Evolutionary conservation across 345 rosid species (phyloP).

Genomic region (Brassica juncea): DNA sequence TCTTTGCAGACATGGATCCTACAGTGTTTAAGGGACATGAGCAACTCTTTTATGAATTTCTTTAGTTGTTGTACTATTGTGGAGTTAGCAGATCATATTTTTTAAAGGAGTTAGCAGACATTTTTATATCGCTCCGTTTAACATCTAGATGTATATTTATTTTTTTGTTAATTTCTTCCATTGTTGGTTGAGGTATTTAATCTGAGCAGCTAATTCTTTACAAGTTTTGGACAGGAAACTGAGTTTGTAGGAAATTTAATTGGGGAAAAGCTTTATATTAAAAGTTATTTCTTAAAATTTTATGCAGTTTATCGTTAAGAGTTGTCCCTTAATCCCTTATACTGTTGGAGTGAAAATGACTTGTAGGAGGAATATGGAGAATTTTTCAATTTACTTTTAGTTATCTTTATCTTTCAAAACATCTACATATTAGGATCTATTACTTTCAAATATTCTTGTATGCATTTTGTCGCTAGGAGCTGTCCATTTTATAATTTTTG

Average conservation of each 20-base stretch:
- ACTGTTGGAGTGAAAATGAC: neutral
- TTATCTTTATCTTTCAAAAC: neutral
- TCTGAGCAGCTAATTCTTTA: neutral
- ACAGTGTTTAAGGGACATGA: slow-evolving; percentile 33
- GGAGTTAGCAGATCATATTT: neutral
- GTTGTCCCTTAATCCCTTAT: neutral
- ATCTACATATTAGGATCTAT: neutral
- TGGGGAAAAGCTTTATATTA: neutral
- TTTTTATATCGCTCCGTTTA: neutral
- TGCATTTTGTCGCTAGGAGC: slow-evolving; percentile 5
- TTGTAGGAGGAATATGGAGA: neutral
- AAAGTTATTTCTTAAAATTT: neutral
- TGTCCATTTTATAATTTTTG: neutral
- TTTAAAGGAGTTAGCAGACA: neutral
- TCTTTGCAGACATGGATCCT: slow-evolving; percentile 34
- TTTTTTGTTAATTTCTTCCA: neutral
- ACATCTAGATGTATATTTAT: neutral
- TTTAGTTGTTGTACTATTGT: slow-evolving; percentile 20
- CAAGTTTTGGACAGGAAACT: neutral
- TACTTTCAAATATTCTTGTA: neutral
- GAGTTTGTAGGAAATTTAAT: neutral
- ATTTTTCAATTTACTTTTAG: neutral
- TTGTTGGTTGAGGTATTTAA: slow-evolving; percentile 3
- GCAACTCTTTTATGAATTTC: slow-evolving; percentile 26
- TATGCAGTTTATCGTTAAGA: neutral